Evolutionary conservation across 1,284 basidiomycete genomes (phyloP).

Genomic region (Pseudozyma thailandica): DNA sequence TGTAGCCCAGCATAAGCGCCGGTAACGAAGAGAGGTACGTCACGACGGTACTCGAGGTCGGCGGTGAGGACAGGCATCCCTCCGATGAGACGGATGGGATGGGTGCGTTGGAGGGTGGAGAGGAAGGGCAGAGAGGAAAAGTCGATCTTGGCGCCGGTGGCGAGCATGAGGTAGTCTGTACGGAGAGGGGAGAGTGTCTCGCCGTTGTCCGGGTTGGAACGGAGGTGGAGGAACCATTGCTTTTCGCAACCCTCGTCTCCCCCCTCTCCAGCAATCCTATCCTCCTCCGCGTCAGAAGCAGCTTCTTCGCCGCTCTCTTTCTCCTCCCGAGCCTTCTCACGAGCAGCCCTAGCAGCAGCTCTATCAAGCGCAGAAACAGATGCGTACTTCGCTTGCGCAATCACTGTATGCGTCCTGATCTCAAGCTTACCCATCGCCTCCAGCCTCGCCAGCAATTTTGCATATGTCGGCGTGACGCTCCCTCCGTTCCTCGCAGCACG

Average conservation of each 20-base stretch:
- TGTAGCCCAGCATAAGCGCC: slow-evolving; percentile 62
- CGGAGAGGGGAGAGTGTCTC: background rate
- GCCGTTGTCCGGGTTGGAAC: slow-evolving; percentile 11
- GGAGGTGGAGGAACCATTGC: slow-evolving; percentile 42
- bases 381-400: slow-evolving; percentile 27
- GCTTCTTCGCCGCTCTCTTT: background rate
- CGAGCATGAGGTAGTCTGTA: slow-evolving; percentile 59
- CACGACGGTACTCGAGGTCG: slow-evolving; percentile 63
- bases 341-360: too few species aligned
- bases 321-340: too few species aligned
- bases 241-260: slow-evolving; percentile 4
- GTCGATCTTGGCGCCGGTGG: slow-evolving; percentile 62
- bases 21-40: slow-evolving; percentile 66
- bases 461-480: slow-evolving; percentile 65
- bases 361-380: background rate
- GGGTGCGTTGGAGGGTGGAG: slow-evolving; percentile 30
- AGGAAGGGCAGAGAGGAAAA: slow-evolving; percentile 59
- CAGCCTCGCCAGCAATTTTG: slow-evolving; percentile 49
- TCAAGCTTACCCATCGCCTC: slow-evolving; percentile 52
- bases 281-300: background rate
- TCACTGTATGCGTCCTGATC: slow-evolving; percentile 53
- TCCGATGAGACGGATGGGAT: slow-evolving; percentile 55
- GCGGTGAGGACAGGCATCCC: slow-evolving; percentile 66
- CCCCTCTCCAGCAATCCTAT: too few species aligned
- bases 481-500: slow-evolving; percentile 63